These are phyloP conservation scores for Silene conica DNA, from an alignment of 148 eudicot species.

Conservation along the genomic window DNA sequence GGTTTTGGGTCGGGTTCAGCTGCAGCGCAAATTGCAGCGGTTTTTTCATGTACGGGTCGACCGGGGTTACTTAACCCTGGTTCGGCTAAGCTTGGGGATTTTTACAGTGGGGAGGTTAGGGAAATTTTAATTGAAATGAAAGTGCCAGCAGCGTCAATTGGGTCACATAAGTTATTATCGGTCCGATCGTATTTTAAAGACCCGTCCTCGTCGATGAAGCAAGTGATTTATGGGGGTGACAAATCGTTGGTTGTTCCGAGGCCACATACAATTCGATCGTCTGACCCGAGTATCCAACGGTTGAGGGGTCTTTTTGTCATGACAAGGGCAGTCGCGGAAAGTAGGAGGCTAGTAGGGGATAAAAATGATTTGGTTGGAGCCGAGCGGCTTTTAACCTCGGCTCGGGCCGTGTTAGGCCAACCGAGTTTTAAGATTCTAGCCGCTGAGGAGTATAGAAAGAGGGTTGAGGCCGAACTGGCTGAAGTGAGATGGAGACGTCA, in stretches of 20 bases:
- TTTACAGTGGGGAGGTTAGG: constrained; percentile 63
- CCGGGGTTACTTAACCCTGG: constrained; percentile 43
- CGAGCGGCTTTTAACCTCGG: constrained; percentile 55
- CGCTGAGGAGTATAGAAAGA: constrained; percentile 40
- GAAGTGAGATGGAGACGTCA: constrained; percentile 49
- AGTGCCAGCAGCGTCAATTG: constrained; percentile 49
- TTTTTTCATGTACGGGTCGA: constrained; percentile 48
- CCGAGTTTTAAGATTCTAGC: constrained; percentile 33
- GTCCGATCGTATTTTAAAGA: constrained; percentile 58
- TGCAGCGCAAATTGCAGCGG: constrained; percentile 57
- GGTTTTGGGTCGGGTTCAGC: constrained; percentile 55
- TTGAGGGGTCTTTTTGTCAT: constrained; percentile 56
- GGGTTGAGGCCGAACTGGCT: constrained; percentile 64
- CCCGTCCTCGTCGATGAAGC: constrained; percentile 46
- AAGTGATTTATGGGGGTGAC: constrained; percentile 45
- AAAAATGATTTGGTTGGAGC: constrained; percentile 59
- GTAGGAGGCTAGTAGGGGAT: constrained; percentile 45
- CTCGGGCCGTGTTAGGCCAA: constrained; percentile 58
- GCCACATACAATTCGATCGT: constrained; percentile 61
- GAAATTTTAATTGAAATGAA: constrained; percentile 65
- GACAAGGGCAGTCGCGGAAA: constrained; percentile 83
- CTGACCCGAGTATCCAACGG: constrained; percentile 53
- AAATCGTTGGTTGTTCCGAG: constrained; percentile 53
- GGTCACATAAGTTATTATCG: constrained; percentile 60
- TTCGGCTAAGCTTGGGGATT: constrained; percentile 53